Evolutionary conservation across 1,284 basidiomycete genomes (phyloP).

Genomic region (Melampsora americana): DNA sequence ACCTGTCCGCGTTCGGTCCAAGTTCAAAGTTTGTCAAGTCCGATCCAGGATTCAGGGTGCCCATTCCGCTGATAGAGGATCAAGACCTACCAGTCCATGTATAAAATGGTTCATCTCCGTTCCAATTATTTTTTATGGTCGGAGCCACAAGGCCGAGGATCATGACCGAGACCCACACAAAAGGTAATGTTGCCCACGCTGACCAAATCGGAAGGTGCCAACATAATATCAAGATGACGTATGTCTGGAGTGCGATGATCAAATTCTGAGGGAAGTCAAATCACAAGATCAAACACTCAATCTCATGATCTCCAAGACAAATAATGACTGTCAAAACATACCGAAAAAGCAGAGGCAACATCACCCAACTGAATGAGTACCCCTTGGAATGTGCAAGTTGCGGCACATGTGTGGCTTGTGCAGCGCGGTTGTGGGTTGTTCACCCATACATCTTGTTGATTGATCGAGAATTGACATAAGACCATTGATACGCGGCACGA

Average conservation of each 20-base stretch:
- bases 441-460: conserved; percentile 27
- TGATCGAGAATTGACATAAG: neutral
- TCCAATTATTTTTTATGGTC: conserved; percentile 17
- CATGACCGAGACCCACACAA: conserved; percentile 31
- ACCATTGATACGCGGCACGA: neutral
- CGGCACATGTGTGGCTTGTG: conserved; percentile 1
- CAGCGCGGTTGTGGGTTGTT: neutral
- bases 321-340: conserved; percentile 3
- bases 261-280: conserved; percentile 9
- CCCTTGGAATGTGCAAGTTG: conserved; percentile 36
- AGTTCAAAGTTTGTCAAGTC: neutral
- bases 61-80: neutral
- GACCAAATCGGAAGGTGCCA: conserved; percentile 41
- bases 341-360: conserved; percentile 36
- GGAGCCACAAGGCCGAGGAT: conserved; percentile 28
- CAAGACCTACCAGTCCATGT: conserved; percentile 29
- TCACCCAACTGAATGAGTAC: conserved; percentile 39
- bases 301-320: neutral
- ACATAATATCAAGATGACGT: conserved; percentile 35
- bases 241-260: conserved; percentile 42
- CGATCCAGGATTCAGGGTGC: neutral
- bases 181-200: conserved; percentile 19
- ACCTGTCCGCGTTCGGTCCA: conserved; percentile 23
- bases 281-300: neutral
- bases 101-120: conserved; percentile 29